Evolutionary conservation across 1,139 yeast genomes (phyloP), one percentile per base, ranked within the genome.

Genomic region (Blastobotrys indianensis): DNA sequence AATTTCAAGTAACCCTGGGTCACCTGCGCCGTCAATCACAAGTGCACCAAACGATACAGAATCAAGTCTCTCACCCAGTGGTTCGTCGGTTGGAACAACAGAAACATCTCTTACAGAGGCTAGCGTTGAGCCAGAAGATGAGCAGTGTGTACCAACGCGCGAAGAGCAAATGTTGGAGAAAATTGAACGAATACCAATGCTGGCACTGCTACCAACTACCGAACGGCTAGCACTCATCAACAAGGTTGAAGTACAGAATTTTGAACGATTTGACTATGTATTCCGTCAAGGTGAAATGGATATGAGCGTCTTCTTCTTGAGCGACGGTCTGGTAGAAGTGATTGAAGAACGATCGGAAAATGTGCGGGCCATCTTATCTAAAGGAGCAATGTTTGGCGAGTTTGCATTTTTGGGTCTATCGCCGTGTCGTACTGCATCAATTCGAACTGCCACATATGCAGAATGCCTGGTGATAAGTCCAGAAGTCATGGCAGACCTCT

Each of bases 331-430:
- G 53, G 85, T 82, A 1, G 90, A 83, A 59, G 85, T 82, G 0
- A 53, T 82, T 4, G 80, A 77, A 52, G 70, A 72, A 17, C 50
- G 51, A 2, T 47, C 58, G 8, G 57, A 57, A 20, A 66, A 65
- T 23, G 67, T 74, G 1, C 63, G 79, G 37, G 88, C 85, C 1
- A 72, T 85, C 49, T 65, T 83, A 34, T 73, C 77, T 2, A 65
- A 76, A 8, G 87, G 85, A 8, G 74, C 79, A 37, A 82, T 80
- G 61, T 82, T 84, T 65, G 94, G 94, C 23, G 92, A 83, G 61
- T 79, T 82, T 80, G 77, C 86, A 0, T 82, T 82, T 56, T 64
- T 83, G 36, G 69, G 78, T 3, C 70, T 75, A 30, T 63, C 82
- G 20, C 66, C 72, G 10, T 62, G 60, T 32, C 65, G 90, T 51